These are phyloP conservation scores for Geotrichum cucujoidarum DNA, from an alignment of 1,139 yeast genomes.

Conservation along the genomic window DNA sequence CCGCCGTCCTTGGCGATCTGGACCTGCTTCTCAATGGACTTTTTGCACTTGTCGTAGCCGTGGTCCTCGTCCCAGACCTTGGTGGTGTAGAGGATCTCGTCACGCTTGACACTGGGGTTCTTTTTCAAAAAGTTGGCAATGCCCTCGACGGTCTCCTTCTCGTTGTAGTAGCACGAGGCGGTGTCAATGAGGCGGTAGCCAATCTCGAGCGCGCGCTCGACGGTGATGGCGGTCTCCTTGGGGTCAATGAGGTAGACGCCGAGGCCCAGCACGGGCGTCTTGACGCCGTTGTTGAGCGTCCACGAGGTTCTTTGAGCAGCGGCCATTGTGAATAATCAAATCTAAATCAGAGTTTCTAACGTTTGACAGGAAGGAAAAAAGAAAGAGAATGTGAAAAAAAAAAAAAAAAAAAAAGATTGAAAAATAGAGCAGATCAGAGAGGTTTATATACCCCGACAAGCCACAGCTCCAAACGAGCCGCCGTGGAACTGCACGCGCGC, in stretches of 20 bases:
- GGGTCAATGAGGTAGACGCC: conserved; percentile 52
- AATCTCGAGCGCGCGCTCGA: conserved; percentile 48
- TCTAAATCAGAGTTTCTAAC: too few relatives aligned
- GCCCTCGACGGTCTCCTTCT: conserved; percentile 49
- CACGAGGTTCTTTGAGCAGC: neutral
- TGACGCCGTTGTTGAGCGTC: conserved; percentile 12
- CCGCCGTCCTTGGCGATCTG: conserved; percentile 41
- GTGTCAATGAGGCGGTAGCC: conserved; percentile 73
- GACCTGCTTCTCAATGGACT: conserved; percentile 49
- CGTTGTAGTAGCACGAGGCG: conserved; percentile 56
- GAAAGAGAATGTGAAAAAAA: neutral
- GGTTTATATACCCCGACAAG: too few relatives aligned
- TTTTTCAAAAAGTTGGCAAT: conserved; percentile 44
- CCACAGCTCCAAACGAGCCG: too few relatives aligned
- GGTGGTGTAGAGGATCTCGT: conserved; percentile 67
- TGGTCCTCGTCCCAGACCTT: conserved; percentile 58
- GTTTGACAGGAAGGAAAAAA: neutral
- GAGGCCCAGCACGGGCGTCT: conserved; percentile 54
- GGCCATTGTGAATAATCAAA: neutral
- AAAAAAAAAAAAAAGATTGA: too few relatives aligned
- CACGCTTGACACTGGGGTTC: conserved; percentile 27
- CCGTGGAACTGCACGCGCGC: too few relatives aligned
- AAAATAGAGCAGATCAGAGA: too few relatives aligned
- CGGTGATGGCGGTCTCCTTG: conserved; percentile 41
- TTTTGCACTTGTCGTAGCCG: conserved; percentile 52